Evolutionary conservation across 2,329 filamentous ascomycete genomes (phyloP).

Genomic region (Orbilia javanica): DNA sequence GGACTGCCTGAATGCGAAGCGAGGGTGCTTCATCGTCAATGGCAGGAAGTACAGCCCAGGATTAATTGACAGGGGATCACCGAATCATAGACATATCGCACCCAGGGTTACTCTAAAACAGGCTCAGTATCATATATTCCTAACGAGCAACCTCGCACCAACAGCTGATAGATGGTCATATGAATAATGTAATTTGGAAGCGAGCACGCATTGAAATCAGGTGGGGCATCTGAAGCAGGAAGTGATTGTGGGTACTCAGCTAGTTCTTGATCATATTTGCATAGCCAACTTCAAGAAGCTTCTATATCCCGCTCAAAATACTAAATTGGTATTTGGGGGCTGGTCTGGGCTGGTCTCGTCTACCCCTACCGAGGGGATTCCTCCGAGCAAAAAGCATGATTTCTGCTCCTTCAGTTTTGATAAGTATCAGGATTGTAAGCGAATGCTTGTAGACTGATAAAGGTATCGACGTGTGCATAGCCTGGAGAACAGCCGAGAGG

Average conservation of each 20-base stretch:
- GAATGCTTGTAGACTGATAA: not conserved
- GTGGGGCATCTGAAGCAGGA: not conserved
- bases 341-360: not conserved
- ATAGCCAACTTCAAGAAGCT: not conserved
- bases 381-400: not conserved
- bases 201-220: not conserved
- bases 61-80: not conserved
- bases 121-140: not conserved
- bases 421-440: not conserved
- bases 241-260: not conserved
- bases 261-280: not conserved
- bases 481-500: not conserved
- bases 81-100: not conserved
- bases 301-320: not conserved
- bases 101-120: not conserved
- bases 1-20: not conserved
- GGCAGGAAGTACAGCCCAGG: not conserved
- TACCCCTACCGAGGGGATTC: not conserved
- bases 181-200: not conserved
- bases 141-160: not conserved
- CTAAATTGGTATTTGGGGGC: no score
- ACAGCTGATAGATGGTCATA: conserved; percentile 7
- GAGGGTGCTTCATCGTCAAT: not conserved
- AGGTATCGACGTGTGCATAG: not conserved
- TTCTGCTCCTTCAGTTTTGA: not conserved